Evolutionary conservation across 495 filamentous ascomycete genomes (phyloP), one percentile per base, ranked within the genome.

Genomic region (Evansstolkia leycettana): DNA sequence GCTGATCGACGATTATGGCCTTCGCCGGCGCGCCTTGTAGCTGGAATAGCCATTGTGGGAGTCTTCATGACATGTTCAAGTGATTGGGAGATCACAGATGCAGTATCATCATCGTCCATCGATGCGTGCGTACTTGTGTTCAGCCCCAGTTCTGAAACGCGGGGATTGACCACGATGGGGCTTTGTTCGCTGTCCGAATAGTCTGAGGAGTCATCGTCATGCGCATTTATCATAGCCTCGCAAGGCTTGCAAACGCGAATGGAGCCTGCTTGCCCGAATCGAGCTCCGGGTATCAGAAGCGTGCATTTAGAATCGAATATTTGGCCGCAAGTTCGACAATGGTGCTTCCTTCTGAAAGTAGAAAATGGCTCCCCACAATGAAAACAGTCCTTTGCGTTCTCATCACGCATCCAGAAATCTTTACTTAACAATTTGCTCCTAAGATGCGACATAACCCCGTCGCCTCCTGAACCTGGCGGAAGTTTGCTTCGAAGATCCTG

Each of bases 331-430:
- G 70, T 70, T 31, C 92, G 76, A 51, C 92, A 99, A 50, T 99
- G 92, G 58, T 99, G 92, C 50, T 96, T 96, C 37, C 92, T 75
- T 37, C 92, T 73, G 50, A 94, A 96, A 14, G 92, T 92, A 2
- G 85, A 81, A 47, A 99, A 96, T 13, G 83, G 70, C 42, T 84
- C 79, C 28, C 78, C 80, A 48, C 92, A 99, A 30, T 83, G 70
- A 50, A 96, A 99, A 52, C 92, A 99, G 45, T 95, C 89, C 57
- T 89, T 96, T 30, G 87, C 89, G 50, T 92, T 94, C 50, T 96
- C 92, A 58, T 99, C 92, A 30, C 83, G 82, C 92, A 99, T 99
- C 92, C 92, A 99, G 51, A 92, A 96, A 36, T 94, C 85, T 52
- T 82, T 89, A 46, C 80, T 94, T 10, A 96, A 63, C 20, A 95